These are phyloP conservation scores for Xylaria sp. DNA, from an alignment of 2,329 filamentous ascomycete species.

Conservation along the genomic window DNA sequence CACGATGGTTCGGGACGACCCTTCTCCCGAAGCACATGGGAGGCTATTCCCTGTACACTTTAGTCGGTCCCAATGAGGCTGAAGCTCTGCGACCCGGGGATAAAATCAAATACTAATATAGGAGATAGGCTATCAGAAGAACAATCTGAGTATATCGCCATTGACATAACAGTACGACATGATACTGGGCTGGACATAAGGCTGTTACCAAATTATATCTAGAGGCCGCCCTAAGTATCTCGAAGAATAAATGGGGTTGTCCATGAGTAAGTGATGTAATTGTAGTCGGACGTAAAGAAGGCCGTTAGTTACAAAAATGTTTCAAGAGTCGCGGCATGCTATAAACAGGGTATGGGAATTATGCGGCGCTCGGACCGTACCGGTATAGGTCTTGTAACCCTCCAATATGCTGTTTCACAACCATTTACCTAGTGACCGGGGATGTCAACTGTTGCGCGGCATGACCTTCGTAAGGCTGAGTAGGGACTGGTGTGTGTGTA, in stretches of 20 bases:
- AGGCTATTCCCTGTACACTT: conserved; percentile 7
- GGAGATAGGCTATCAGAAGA: too few species aligned
- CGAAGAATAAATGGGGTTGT: not conserved
- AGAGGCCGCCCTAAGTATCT: not conserved
- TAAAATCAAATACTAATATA: not conserved
- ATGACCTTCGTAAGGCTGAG: conserved; percentile 13
- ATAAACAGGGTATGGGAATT: conserved; percentile 7
- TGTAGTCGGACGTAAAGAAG: not conserved
- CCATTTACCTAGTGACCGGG: conserved; percentile 6
- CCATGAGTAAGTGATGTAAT: conserved; percentile 15
- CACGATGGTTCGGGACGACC: conserved; percentile 6
- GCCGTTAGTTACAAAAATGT: not conserved
- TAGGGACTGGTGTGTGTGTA: not conserved
- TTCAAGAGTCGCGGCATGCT: conserved; percentile 1
- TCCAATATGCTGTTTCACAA: not conserved
- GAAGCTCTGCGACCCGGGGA: not conserved
- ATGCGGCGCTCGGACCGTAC: conserved; percentile 23
- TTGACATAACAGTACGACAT: not conserved
- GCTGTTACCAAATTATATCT: not conserved
- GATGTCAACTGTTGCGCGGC: not conserved
- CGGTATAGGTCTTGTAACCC: conserved; percentile 6
- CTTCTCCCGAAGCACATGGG: not conserved
- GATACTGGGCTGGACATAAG: not conserved
- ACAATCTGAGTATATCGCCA: too few species aligned
- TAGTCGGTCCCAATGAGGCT: not conserved